phyloP scores from a whole-genome alignment of 345 rosid genomes.

The Acer negundo region DNA sequence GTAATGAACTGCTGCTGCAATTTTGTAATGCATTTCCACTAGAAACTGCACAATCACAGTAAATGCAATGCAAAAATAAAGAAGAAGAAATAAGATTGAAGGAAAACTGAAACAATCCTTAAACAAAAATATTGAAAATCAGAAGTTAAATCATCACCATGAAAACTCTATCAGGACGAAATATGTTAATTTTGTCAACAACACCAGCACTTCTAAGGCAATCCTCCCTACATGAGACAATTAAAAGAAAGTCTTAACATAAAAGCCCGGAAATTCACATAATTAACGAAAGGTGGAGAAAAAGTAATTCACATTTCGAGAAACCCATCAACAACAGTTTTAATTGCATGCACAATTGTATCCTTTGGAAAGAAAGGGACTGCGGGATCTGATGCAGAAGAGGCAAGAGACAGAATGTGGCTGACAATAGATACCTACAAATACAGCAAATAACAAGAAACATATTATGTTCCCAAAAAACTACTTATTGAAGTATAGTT shows the following conservation, averaged over 20 bases:
- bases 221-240: slow-evolving; percentile 55
- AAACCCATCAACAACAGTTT: slow-evolving; percentile 89
- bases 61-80: slow-evolving; percentile 19
- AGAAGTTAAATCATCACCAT: slow-evolving; percentile 54
- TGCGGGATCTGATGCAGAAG: slow-evolving; percentile 61
- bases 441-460: slow-evolving; percentile 26
- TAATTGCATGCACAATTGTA: slow-evolving; percentile 57
- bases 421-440: slow-evolving; percentile 85
- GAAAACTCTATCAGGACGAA: slow-evolving; percentile 91
- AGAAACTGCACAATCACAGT: slow-evolving; percentile 60
- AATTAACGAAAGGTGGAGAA: slow-evolving; percentile 19
- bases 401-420: slow-evolving; percentile 71
- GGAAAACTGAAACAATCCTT: slow-evolving; percentile 18
- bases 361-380: slow-evolving; percentile 72
- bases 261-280: slow-evolving; percentile 21
- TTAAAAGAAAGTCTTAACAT: slow-evolving; percentile 18
- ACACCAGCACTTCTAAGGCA: slow-evolving; percentile 45
- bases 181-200: slow-evolving; percentile 76
- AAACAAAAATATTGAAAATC: neutral
- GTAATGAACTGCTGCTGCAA: slow-evolving; percentile 70
- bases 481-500: neutral
- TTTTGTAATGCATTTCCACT: slow-evolving; percentile 78
- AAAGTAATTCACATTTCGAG: slow-evolving; percentile 62
- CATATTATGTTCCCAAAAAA: neutral
- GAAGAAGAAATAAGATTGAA: slow-evolving; percentile 9